A percentile compares a stretch with the other conserved stretches of the same genome.
phyloP scores from a whole-genome alignment of 1,284 basidiomycete genomes.

The Ganoderma leucocontextum region DNA sequence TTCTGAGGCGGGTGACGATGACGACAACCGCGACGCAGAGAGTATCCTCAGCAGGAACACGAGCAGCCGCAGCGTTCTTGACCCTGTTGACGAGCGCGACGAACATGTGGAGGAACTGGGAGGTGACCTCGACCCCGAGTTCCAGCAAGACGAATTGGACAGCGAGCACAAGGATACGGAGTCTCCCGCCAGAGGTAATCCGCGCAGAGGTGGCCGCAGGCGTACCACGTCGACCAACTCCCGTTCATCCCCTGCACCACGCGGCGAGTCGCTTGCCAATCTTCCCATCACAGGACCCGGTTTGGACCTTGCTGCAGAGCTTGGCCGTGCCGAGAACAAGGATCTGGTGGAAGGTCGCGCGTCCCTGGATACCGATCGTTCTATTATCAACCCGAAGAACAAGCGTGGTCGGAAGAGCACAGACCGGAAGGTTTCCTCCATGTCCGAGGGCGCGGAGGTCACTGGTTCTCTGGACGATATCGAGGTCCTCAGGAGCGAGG shows the following conservation, averaged over 20 bases:
- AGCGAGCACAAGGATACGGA: constrained; percentile 38
- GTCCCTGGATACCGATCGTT: constrained; percentile 60
- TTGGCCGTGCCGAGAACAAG: constrained; percentile 87
- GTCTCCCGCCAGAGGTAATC: constrained; percentile 44
- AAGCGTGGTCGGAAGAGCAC: constrained; percentile 63
- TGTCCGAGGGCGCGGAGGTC: constrained; percentile 49
- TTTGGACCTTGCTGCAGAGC: constrained; percentile 88
- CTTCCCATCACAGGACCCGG: constrained; percentile 87
- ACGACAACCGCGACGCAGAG: constrained; percentile 50
- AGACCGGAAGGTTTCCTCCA: constrained; percentile 47
- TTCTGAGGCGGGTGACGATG: constrained; percentile 60
- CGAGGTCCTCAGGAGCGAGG: constrained; percentile 78
- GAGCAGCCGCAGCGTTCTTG: constrained; percentile 56
- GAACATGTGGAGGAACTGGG: constrained; percentile 55
- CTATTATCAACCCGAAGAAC: constrained; percentile 52
- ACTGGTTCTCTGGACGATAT: constrained; percentile 60
- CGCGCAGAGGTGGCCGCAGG: constrained; percentile 60
- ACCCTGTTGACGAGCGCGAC: constrained; percentile 44
- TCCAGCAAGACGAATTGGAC: constrained; percentile 41
- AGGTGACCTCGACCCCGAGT: constrained; percentile 45
- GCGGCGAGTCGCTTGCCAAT: constrained; percentile 81
- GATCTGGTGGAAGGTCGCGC: constrained; percentile 67
- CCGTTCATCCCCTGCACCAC: constrained; percentile 52
- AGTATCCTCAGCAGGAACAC: constrained; percentile 62
- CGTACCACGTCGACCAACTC: constrained; percentile 57